These are phyloP conservation scores for Dryas octopetala DNA, from an alignment of 306 rosid species.

Conservation along the genomic window DNA sequence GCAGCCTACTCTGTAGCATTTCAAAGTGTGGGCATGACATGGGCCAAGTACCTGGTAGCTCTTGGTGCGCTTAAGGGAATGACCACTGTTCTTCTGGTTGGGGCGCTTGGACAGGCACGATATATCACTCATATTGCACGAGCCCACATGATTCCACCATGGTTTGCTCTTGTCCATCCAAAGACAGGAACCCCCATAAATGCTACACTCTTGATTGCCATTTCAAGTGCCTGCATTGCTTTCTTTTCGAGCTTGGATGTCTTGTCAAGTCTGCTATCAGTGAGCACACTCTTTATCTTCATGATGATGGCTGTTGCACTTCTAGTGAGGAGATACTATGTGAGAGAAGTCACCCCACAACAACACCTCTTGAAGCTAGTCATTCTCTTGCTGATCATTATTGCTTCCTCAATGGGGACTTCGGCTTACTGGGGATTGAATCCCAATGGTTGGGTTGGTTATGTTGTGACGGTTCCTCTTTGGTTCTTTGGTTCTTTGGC, in stretches of 20 bases:
- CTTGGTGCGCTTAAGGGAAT: slow-evolving; percentile 73
- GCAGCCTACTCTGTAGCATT: slow-evolving; percentile 74
- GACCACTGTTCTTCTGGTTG: slow-evolving; percentile 73
- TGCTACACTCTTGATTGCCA: slow-evolving; percentile 59
- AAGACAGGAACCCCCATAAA: slow-evolving; percentile 78
- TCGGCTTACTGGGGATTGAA: slow-evolving; percentile 65
- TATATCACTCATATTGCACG: slow-evolving; percentile 77
- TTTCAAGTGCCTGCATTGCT: slow-evolving; percentile 51
- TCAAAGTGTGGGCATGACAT: slow-evolving; percentile 66
- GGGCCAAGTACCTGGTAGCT: slow-evolving; percentile 76
- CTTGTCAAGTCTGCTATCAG: slow-evolving; percentile 58
- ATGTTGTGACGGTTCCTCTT: slow-evolving; percentile 46
- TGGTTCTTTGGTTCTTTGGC: slow-evolving; percentile 72
- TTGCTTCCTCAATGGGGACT: slow-evolving; percentile 71
- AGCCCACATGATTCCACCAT: slow-evolving; percentile 77
- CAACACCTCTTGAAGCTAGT: slow-evolving; percentile 45
- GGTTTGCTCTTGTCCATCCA: slow-evolving; percentile 79
- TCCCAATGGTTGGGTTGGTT: slow-evolving; percentile 65
- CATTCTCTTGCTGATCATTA: slow-evolving; percentile 45
- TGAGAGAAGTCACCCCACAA: slow-evolving; percentile 50
- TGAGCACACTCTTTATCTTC: slow-evolving; percentile 73
- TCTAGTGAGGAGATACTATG: slow-evolving; percentile 77
- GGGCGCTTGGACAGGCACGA: slow-evolving; percentile 53
- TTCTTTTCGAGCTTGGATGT: slow-evolving; percentile 62
- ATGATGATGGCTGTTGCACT: slow-evolving; percentile 73